These are phyloP conservation scores for Cubamyces sp. DNA, from an alignment of 768 basidiomycete species.

Conservation along the genomic window DNA sequence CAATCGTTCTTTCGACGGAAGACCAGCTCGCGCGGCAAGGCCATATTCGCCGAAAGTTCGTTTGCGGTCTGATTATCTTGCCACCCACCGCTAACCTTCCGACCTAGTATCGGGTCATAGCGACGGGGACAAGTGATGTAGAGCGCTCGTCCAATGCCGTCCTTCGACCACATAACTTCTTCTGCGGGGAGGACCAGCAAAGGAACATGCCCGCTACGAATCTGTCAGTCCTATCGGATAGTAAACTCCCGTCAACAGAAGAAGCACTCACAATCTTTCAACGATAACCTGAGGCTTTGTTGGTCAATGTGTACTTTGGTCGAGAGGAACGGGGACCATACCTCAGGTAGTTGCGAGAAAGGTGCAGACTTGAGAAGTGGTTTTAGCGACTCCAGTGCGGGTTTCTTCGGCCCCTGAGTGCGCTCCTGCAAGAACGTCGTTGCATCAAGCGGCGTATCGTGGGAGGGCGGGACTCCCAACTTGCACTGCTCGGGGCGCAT, in stretches of 20 bases:
- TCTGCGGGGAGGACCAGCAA: background rate
- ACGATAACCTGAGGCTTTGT: background rate
- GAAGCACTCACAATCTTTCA: background rate
- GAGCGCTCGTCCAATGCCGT: background rate
- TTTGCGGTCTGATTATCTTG: background rate
- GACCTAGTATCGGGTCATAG: background rate
- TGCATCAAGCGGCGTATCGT: no score
- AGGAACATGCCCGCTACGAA: background rate
- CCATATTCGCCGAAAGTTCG: background rate
- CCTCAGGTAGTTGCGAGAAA: background rate
- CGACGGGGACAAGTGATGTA: background rate
- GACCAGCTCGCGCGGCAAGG: background rate
- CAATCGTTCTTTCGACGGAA: background rate
- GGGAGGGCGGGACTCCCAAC: no score
- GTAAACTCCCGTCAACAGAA: no score
- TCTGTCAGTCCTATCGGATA: no score
- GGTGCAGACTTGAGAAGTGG: background rate
- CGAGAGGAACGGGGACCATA: background rate
- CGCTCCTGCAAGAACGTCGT: no score
- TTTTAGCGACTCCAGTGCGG: background rate
- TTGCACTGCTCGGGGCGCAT: no score
- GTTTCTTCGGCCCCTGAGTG: background rate
- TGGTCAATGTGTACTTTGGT: no score
- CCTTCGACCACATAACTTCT: background rate
- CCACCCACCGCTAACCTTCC: background rate